Evolutionary conservation across 148 eudicot species (phyloP).

Genomic region (Chenopodium formosanum): DNA sequence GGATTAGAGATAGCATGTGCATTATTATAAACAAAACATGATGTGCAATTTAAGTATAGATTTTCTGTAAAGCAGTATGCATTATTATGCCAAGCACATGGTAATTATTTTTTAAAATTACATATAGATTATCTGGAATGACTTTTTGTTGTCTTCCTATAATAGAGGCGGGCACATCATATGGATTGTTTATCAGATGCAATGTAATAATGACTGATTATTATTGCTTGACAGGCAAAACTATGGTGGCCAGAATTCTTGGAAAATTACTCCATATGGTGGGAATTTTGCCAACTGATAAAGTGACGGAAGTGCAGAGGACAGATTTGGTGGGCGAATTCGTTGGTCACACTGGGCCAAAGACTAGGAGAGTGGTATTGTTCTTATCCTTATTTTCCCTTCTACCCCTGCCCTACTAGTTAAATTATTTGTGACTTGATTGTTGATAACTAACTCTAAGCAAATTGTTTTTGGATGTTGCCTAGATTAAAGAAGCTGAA

Average conservation of each 20-base stretch:
- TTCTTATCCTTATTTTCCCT: neutral
- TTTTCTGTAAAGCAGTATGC: constrained; percentile 9
- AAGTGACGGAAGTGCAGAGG: constrained; percentile 96
- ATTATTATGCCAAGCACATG: constrained; percentile 9
- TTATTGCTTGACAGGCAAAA: constrained; percentile 62
- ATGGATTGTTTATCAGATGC: neutral
- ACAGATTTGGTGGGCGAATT: constrained; percentile 98
- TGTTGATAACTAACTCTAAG: neutral
- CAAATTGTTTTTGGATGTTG: neutral
- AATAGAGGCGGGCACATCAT: neutral
- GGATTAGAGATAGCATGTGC: neutral
- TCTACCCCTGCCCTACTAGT: neutral
- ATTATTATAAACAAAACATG: neutral
- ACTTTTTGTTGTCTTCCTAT: constrained; percentile 4
- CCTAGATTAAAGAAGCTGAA: constrained; percentile 93
- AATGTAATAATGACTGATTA: constrained; percentile 1
- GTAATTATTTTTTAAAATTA: neutral
- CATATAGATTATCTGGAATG: neutral
- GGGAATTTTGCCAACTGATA: constrained; percentile 87
- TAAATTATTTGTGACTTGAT: neutral
- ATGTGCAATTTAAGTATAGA: neutral
- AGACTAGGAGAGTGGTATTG: constrained; percentile 86
- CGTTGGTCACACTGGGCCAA: constrained; percentile 98
- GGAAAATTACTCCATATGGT: constrained; percentile 95
- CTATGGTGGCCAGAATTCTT: constrained; percentile 99